phyloP scores from a whole-genome alignment of 768 basidiomycete genomes.

The Hygrocybe punicea region DNA sequence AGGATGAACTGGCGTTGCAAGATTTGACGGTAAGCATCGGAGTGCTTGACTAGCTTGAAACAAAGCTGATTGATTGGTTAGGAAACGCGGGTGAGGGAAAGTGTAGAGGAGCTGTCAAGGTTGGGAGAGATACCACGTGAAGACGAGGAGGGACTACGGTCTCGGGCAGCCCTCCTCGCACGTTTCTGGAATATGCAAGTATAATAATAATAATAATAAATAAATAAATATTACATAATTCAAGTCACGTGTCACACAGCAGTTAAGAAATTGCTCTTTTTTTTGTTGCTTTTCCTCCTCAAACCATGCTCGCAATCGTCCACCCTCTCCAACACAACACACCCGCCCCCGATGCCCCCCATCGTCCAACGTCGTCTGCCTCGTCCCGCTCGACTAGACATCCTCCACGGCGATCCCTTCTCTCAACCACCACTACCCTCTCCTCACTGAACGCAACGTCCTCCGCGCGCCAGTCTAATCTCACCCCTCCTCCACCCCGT shows the following conservation, averaged over 20 bases:
- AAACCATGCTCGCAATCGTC: constrained; percentile 49
- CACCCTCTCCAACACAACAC: constrained; percentile 29
- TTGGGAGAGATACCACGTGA: constrained; percentile 14
- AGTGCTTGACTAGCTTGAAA: background rate
- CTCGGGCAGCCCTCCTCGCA: background rate
- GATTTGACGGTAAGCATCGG: background rate
- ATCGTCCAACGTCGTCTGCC: constrained; percentile 12
- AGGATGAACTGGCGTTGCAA: constrained; percentile 1
- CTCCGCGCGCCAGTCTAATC: constrained; percentile 13
- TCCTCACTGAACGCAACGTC: background rate
- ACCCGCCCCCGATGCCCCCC: constrained; percentile 9
- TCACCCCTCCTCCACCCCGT: constrained; percentile 26
- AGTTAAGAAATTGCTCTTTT: background rate
- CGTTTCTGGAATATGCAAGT: constrained; percentile 3
- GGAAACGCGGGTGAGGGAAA: background rate
- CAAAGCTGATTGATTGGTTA: background rate
- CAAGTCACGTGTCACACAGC: background rate
- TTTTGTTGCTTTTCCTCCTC: background rate
- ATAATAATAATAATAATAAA: background rate
- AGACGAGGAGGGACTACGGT: constrained; percentile 8
- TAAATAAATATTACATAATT: background rate
- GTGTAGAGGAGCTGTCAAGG: constrained; percentile 9
- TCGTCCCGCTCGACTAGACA: constrained; percentile 29
- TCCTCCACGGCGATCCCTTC: constrained; percentile 18
- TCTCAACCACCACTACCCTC: constrained; percentile 19